These are phyloP conservation scores for Phytophthora aleatoria DNA, from an alignment of 352 stramenopile species.

Conservation along the genomic window DNA sequence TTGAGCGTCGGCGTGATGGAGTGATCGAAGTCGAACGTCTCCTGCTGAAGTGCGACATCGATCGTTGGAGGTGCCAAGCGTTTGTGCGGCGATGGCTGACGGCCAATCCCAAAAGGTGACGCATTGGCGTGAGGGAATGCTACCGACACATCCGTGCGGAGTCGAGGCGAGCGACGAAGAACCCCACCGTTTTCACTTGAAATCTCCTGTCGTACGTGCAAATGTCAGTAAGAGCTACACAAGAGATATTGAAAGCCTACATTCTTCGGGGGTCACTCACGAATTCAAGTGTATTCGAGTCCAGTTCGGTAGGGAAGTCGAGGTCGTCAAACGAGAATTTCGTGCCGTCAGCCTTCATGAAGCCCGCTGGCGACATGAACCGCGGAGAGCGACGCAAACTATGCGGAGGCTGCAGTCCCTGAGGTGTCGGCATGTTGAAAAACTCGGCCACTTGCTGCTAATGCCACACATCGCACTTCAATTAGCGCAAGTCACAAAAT, in stretches of 20 bases:
- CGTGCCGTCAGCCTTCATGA: constrained; percentile 70
- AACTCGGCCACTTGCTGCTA: constrained; percentile 83
- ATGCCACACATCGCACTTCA: constrained; percentile 1
- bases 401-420: constrained; percentile 62
- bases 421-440: constrained; percentile 76
- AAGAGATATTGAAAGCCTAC: background rate
- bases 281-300: constrained; percentile 73
- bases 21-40: constrained; percentile 87
- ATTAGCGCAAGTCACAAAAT: constrained; percentile 14
- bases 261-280: constrained; percentile 39
- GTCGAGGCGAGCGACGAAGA: constrained; percentile 73
- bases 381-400: constrained; percentile 77
- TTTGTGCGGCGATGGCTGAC: constrained; percentile 73
- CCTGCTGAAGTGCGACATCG: constrained; percentile 79
- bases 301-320: constrained; percentile 77
- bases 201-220: constrained; percentile 53
- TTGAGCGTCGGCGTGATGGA: constrained; percentile 89
- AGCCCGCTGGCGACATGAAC: constrained; percentile 69
- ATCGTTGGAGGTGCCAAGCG: constrained; percentile 75
- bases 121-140: constrained; percentile 71
- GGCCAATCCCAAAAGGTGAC: constrained; percentile 47
- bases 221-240: constrained; percentile 11
- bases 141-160: constrained; percentile 85
- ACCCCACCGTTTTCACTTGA: constrained; percentile 61
- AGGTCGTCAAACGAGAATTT: constrained; percentile 90